Base-by-base conservation (phyloP, 2,329 filamentous ascomycete genomes). In the Clarireedia sp. region DNA sequence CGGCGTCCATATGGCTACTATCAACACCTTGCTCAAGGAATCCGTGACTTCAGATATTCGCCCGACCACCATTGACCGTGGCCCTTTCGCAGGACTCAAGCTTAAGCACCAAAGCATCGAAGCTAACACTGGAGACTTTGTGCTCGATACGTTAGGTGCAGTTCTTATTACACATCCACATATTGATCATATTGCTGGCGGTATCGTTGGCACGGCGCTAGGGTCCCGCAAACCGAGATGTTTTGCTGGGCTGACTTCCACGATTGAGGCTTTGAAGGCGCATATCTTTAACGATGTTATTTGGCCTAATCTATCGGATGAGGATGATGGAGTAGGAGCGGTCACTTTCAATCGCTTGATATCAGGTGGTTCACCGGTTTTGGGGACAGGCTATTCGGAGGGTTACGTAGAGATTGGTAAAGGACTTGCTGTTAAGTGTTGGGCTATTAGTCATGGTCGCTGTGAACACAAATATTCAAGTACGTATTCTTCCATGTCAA, bases 231-330 rank as follows among this genome's bases (percentile, higher is more conserved):
- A 85, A 26, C 89, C 90, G 0, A 99, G 97, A 71, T 83, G 87
- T 23, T 76, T 99, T 14, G 90, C 92, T 1, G 92, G 88, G 0
- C 74, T 97, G 3, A 90, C 91, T 0, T 86, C 83, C 26, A 95
- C 92, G n/a, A 91, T 99, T 51, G 80, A 89, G 46, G 91, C 92
- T 0, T 85, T 99, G 71, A 97, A 96, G 69, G 83, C 78, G 0
- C 91, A 99, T 71, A 89, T 99, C 57, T 99, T 99, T 75, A 99
- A 99, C 72, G 95, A 96, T 66, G 76, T 96, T 56, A 95, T 97
- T 53, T 99, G 94, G 94, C 94, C 94, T 0, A 99, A 99, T 63
- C 74, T 99, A 40, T 95, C 90, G 0, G 92, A 99, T 66, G 94
- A 99, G 72, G 94, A 96, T 69, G 90, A 91, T 36, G 94, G 94